Evolutionary conservation across 164 flowering plant genomes (phyloP).

Genomic region (Liriodendron chinense): DNA sequence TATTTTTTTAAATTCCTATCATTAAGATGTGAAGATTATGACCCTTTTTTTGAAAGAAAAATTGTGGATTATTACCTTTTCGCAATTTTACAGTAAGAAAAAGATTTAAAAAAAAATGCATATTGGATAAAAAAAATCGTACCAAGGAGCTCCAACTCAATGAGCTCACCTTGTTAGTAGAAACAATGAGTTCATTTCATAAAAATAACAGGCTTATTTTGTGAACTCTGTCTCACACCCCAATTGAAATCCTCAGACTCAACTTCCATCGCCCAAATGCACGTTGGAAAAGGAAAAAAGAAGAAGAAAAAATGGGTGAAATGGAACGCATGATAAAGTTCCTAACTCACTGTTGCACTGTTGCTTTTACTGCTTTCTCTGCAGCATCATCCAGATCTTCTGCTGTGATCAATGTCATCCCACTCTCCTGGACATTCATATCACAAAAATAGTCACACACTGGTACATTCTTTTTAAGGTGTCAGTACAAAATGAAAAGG

Average conservation of each 20-base stretch:
- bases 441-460: neutral
- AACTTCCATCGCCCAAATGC: neutral
- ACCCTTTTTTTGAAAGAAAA: neutral
- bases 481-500: neutral
- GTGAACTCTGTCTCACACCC: neutral
- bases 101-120: neutral
- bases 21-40: neutral
- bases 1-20: neutral
- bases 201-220: neutral
- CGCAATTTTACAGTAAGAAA: neutral
- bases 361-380: conserved; percentile 87
- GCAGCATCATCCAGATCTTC: conserved; percentile 98
- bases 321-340: neutral
- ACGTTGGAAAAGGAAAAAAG: neutral
- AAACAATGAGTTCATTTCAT: neutral
- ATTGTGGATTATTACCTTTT: neutral
- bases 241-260: neutral
- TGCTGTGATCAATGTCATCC: conserved; percentile 80
- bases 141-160: neutral
- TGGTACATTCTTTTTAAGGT: neutral
- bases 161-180: neutral
- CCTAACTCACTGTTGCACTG: neutral
- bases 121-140: neutral
- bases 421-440: conserved; percentile 44
- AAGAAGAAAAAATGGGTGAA: neutral